Base-by-base conservation (phyloP, 768 basidiomycete species). In the Tricholoma saponaceum region DNA sequence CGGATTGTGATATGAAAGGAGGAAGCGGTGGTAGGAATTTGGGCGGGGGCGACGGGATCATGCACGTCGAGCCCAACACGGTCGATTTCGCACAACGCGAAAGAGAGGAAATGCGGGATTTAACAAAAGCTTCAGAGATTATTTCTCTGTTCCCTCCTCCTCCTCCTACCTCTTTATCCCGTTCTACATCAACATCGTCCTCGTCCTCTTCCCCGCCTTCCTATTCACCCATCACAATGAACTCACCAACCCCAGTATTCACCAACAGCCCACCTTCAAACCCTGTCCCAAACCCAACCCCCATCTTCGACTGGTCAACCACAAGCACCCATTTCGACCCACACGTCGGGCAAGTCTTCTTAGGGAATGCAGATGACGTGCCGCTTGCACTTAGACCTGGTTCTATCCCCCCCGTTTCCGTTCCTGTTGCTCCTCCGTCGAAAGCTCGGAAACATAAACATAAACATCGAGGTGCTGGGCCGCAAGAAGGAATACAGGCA, bases 41-140 rank as follows among this genome's bases (percentile, higher is more conserved):
- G n/a, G n/a, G n/a, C n/a, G n/a, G n/a, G n/a, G n/a, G n/a, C n/a
- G n/a, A n/a, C n/a, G 33, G 7, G 46, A 60, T 62, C 51, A 37
- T 16, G 10, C 6, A 23, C 2, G 9, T 23, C 5, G 63, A 65
- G 13, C 75, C 76, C 4, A 89, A 89, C 67, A 89, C 87, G 28
- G 81, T 92, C 67, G 83, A 92, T 68, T 93, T 95, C 70, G 85
- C 90, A 13, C 81, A 85, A 65, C 79, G 91, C 32, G 93, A 96
- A 74, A 84, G 84, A 70, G 90, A 92, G 59, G 94, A 95, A 75
- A 95, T 95, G 91, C 77, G 89, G 12, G 89, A 90, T 66, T 74
- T 95, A 55, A 96, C 94, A 0, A 80, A 84, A 58, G 90, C 92
- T 6, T 86, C 83, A 20, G 90, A 92, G 73, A 92, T 95, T 54